Conservation (phyloP, 192 early-diverging fungal species). For the Dimargaris verticillata region DNA sequence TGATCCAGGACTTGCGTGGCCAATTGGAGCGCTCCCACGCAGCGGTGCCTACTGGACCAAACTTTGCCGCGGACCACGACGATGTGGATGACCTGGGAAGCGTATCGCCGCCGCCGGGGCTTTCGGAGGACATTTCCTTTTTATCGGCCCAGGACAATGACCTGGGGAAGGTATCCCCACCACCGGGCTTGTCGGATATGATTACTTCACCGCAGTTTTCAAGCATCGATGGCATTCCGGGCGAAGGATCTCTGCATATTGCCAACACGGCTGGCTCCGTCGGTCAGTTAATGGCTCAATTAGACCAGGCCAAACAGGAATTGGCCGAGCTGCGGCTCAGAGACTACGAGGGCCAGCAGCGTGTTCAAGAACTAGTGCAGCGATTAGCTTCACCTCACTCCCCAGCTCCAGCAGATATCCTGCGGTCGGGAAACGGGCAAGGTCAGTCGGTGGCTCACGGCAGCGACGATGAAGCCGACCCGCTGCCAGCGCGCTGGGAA, state of each 20-base stretch:
- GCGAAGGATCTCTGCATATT: too few relatives aligned
- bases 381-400: background rate
- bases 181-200: too few relatives aligned
- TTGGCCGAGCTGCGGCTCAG: background rate
- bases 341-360: background rate
- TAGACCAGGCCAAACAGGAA: slow-evolving; percentile 7
- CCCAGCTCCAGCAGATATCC: background rate
- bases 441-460: background rate
- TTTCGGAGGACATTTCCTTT: background rate
- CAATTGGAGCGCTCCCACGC: background rate
- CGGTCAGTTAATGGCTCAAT: background rate
- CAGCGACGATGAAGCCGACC: background rate
- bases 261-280: too few relatives aligned
- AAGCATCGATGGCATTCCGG: too few relatives aligned
- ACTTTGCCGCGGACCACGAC: background rate
- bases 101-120: background rate
- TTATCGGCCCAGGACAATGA: too few relatives aligned
- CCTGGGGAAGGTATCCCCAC: too few relatives aligned
- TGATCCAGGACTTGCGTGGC: background rate
- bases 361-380: background rate
- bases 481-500: background rate
- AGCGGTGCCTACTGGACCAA: too few relatives aligned
- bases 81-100: background rate
- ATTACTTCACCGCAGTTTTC: too few relatives aligned
- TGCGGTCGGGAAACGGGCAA: background rate